Conservation (phyloP, 2,329 filamentous ascomycete genomes). For the Aspergillus awamori region DNA sequence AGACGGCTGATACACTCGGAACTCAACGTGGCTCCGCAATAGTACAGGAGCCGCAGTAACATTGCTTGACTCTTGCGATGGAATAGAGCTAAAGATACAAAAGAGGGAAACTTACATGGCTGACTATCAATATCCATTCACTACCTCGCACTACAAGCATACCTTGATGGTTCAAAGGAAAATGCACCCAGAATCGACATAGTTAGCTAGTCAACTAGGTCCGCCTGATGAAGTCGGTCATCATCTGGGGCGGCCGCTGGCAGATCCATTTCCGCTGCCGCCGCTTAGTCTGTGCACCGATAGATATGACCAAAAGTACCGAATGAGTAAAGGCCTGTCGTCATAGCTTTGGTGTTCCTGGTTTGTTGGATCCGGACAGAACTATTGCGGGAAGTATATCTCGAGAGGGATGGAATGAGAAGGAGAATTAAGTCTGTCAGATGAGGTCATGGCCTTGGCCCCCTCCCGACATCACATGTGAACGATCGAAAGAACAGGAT, state of each 20-base stretch:
- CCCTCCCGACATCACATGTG: slow-evolving; percentile 7
- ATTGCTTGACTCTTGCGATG: too few species aligned
- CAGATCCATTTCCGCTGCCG: slow-evolving; percentile 22
- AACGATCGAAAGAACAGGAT: neutral
- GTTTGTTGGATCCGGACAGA: neutral
- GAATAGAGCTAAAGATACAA: neutral
- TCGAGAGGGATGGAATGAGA: neutral
- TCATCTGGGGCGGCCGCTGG: slow-evolving; percentile 21
- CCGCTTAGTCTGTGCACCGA: slow-evolving; percentile 23
- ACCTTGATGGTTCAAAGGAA: slow-evolving; percentile 14
- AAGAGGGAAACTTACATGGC: neutral
- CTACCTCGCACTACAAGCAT: too few species aligned
- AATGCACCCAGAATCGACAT: slow-evolving; percentile 19
- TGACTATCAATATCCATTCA: too few species aligned
- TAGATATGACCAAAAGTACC: slow-evolving; percentile 4
- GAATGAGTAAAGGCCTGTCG: slow-evolving; percentile 4
- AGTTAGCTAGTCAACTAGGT: neutral
- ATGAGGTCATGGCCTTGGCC: neutral
- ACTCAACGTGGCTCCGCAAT: neutral
- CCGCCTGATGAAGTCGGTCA: slow-evolving; percentile 17
- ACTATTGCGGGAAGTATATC: neutral
- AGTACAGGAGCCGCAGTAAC: too few species aligned
- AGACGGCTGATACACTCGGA: too few species aligned
- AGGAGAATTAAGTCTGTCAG: neutral
- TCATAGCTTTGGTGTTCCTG: slow-evolving; percentile 3